Evolutionary conservation across 768 basidiomycete genomes (phyloP).

Genomic region (Cystobasidium ongulense): DNA sequence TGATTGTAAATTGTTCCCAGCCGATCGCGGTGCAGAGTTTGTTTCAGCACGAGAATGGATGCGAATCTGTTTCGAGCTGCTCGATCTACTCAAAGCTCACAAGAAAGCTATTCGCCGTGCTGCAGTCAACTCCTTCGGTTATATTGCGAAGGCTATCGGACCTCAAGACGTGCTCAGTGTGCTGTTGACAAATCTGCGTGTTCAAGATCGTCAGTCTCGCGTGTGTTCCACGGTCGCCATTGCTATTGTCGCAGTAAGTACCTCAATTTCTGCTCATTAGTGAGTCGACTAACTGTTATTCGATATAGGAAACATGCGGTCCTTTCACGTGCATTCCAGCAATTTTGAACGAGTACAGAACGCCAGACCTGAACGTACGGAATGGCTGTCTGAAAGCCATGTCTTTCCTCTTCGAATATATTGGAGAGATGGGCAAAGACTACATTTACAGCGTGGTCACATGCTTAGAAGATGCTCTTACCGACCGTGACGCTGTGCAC

Average conservation of each 20-base stretch:
- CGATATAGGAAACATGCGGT: constrained; percentile 88
- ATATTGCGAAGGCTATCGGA: constrained; percentile 98
- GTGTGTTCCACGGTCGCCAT: constrained; percentile 98
- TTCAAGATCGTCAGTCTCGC: constrained; percentile 97
- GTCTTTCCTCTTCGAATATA: constrained; percentile 98
- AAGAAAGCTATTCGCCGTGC: constrained; percentile 98
- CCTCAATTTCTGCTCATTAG: neutral
- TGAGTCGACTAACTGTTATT: constrained; percentile 53
- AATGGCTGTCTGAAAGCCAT: constrained; percentile 97
- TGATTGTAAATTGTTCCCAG: constrained; percentile 45
- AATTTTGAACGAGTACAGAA: constrained; percentile 95
- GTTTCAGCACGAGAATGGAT: constrained; percentile 99
- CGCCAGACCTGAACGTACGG: constrained; percentile 94
- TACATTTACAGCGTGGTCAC: constrained; percentile 96
- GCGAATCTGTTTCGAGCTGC: constrained; percentile 97
- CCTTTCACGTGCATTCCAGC: constrained; percentile 98
- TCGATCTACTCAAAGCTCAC: constrained; percentile 95
- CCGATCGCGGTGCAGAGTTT: constrained; percentile 97
- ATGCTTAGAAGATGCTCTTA: constrained; percentile 95
- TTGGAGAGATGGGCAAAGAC: constrained; percentile 89
- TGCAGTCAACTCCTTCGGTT: constrained; percentile 98
- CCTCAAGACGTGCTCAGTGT: constrained; percentile 96
- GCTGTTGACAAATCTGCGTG: constrained; percentile 86
- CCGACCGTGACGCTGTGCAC: constrained; percentile 95
- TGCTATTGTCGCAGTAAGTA: constrained; percentile 57